Percentiles rank a stretch among this genome's conserved stretches.
Conservation (phyloP, 164 flowering plant genomes). For the Taxillus chinensis region DNA sequence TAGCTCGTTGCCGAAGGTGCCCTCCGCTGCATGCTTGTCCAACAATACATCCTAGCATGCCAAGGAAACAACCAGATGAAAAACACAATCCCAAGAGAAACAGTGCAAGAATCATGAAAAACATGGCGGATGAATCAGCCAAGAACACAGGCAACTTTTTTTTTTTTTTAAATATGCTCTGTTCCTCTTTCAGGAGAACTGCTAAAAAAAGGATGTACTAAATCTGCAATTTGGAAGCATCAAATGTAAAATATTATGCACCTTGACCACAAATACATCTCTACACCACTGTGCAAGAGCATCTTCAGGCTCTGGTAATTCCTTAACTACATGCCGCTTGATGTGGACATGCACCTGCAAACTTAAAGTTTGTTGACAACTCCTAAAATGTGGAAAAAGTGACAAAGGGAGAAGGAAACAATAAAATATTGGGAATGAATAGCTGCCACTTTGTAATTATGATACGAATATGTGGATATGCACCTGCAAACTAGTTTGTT, state of each 20-base stretch:
- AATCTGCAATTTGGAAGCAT: background rate
- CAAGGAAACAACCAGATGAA: background rate
- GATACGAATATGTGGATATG: too few relatives aligned
- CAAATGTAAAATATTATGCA: conserved; percentile 6
- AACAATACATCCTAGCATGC: conserved; percentile 28
- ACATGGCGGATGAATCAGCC: background rate
- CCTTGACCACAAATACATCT: conserved; percentile 56
- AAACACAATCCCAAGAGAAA: conserved; percentile 7
- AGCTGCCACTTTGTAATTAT: background rate
- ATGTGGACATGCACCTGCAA: conserved; percentile 76
- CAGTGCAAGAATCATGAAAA: background rate
- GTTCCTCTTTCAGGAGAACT: background rate
- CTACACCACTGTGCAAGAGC: conserved; percentile 63
- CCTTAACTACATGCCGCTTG: conserved; percentile 55
- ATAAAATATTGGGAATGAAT: background rate
- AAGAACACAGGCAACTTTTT: background rate
- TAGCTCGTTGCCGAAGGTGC: conserved; percentile 28
- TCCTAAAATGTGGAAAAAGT: background rate
- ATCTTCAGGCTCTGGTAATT: conserved; percentile 48
- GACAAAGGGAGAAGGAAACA: background rate
- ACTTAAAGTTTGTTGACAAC: background rate
- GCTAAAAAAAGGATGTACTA: background rate
- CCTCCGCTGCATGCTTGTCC: conserved; percentile 35
- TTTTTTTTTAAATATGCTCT: background rate
- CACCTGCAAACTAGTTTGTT: too few relatives aligned